A percentile compares a stretch with the other conserved stretches of the same genome.
These are phyloP conservation scores for Entelexis sorbosivorans DNA, from an alignment of 1,139 yeast genomes.

Conservation along the genomic window DNA sequence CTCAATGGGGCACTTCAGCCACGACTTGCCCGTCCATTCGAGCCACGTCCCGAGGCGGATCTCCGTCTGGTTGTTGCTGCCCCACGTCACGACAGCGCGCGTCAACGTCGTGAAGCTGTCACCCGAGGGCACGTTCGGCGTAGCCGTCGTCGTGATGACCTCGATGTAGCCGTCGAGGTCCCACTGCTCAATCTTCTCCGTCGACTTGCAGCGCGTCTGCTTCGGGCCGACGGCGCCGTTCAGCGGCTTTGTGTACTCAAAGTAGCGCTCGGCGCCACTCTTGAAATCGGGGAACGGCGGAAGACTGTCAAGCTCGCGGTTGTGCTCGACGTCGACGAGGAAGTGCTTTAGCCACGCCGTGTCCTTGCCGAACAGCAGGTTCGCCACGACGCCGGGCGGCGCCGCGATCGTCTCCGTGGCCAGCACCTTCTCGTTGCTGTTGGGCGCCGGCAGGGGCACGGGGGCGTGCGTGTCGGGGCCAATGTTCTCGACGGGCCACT, in stretches of 20 bases:
- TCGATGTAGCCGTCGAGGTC: conserved; percentile 48
- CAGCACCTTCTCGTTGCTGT: conserved; percentile 48
- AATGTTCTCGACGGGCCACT: conserved; percentile 31
- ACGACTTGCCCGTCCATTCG: conserved; percentile 87
- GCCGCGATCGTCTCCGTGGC: conserved; percentile 53
- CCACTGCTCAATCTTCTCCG: conserved; percentile 56
- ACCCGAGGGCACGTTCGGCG: conserved; percentile 97
- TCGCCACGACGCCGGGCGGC: conserved; percentile 71
- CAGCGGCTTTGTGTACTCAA: conserved; percentile 69
- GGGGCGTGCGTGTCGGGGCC: conserved; percentile 42
- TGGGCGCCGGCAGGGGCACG: conserved; percentile 41
- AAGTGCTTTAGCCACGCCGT: conserved; percentile 43
- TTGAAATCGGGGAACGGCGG: conserved; percentile 37
- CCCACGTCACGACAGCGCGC: conserved; percentile 62
- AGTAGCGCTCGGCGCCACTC: conserved; percentile 42
- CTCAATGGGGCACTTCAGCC: conserved; percentile 69
- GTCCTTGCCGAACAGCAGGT: conserved; percentile 64
- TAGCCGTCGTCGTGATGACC: conserved; percentile 56
- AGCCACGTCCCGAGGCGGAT: conserved; percentile 55
- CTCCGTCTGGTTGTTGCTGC: conserved; percentile 52
- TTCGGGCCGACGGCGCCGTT: conserved; percentile 85
- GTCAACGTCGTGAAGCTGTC: conserved; percentile 67
- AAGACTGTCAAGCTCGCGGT: conserved; percentile 53
- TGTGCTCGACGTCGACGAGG: conserved; percentile 57
- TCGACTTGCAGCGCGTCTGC: conserved; percentile 72